Evolutionary conservation across 148 eudicot species (phyloP), one percentile per base, ranked within the genome.

Genomic region (Gaultheria prostrata): DNA sequence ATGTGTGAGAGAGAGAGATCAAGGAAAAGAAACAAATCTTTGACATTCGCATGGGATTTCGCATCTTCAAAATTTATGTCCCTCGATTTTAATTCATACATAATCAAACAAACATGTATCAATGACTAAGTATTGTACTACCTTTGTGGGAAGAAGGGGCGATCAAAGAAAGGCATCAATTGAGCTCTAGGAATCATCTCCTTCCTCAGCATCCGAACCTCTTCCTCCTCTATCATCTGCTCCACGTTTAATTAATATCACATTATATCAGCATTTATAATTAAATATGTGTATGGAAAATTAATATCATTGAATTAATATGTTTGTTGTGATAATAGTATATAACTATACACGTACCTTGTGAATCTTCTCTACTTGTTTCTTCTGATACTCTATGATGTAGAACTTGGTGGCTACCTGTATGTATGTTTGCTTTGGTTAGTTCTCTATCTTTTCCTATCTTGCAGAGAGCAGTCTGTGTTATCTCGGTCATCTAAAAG

Each of bases 171-270:
- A 32, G 98, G 98, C 98, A 94, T 94, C 82, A 92, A 43, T 53
- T 93, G 96, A 72, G 98, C 98, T 91, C 92, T 92, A 35, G 96
- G 94, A 83, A 94, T 85, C 95, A 94, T 91, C 51, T 93, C 95
- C 72, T 90, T 92, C 79, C 98, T 91, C 71, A 94, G 83, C 87
- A 83, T 85, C 45, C 91, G 84, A 53, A 93, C 83, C 75, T 94
- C 93, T 86, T 94, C 93, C 83, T 94, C 96, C 87, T 93, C 94
- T 43, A 91, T 88, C 82, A 93, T 86, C 98, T 94, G 86, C 74
- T 33, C 18, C 35, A 65, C 21, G 13, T 82, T 81, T 8, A 3
- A 45, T 54, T 46, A 1, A 0, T 48, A 2, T 8, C 43, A 28
- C 7, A 28, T 11, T 9, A 81, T 10, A 71, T 53, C 72, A 48